Evolutionary conservation across 1,139 yeast species (phyloP).

Genomic region (Nakaseomyces sp.): DNA sequence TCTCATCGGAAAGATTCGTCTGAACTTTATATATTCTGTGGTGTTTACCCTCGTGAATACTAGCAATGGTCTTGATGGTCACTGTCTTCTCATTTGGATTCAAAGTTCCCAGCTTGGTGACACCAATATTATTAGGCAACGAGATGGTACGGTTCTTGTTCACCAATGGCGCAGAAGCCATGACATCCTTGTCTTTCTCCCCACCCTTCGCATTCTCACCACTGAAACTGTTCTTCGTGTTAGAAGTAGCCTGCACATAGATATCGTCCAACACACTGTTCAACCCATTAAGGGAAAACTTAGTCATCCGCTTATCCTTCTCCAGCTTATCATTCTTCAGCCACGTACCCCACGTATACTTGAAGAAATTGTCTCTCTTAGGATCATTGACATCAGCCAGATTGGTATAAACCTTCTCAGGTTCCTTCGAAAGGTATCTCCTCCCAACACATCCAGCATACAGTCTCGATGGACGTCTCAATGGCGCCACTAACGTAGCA

Average conservation of each 20-base stretch:
- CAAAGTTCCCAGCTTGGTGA: slow-evolving; percentile 36
- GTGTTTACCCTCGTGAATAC: slow-evolving; percentile 90
- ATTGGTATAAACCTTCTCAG: slow-evolving; percentile 38
- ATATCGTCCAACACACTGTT: slow-evolving; percentile 40
- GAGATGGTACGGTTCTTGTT: slow-evolving; percentile 38
- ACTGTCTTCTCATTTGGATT: slow-evolving; percentile 36
- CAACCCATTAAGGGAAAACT: slow-evolving; percentile 73
- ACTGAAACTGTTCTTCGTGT: slow-evolving; percentile 12
- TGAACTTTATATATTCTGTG: slow-evolving; percentile 73
- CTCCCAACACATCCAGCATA: not conserved
- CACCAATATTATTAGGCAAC: slow-evolving; percentile 41
- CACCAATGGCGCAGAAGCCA: slow-evolving; percentile 34
- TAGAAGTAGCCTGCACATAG: slow-evolving; percentile 30
- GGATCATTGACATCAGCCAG: slow-evolving; percentile 58
- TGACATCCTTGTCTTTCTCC: slow-evolving; percentile 15
- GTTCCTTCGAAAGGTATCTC: slow-evolving; percentile 20
- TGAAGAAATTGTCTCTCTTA: slow-evolving; percentile 64
- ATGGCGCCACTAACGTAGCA: not conserved
- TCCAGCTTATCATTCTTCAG: slow-evolving; percentile 65
- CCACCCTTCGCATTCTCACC: slow-evolving; percentile 10
- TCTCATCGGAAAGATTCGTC: slow-evolving; percentile 43
- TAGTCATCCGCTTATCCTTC: slow-evolving; percentile 68
- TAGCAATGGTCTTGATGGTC: slow-evolving; percentile 60
- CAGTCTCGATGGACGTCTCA: not conserved
- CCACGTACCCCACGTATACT: slow-evolving; percentile 96